Evolutionary conservation across 139 green algal species (phyloP), one percentile per base, ranked within the genome.

Genomic region (Chlorella sp.): DNA sequence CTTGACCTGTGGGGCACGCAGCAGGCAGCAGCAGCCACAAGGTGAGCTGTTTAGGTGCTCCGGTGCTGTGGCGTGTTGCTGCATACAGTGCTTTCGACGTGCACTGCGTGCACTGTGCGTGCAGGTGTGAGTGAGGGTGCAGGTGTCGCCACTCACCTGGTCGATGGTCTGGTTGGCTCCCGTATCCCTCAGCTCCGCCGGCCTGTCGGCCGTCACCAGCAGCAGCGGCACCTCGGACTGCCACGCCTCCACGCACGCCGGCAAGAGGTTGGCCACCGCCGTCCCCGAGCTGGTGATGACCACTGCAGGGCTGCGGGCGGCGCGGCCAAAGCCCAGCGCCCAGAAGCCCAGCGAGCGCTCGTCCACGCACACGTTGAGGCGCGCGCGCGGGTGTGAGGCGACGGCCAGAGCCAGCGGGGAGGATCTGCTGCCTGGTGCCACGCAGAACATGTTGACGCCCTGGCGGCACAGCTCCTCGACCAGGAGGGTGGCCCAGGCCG

Each of bases 301-400:
- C 3, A 77, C 80, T 0, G 80, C 83, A 27, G 83, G 80, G n/a
- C 63, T 35, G 31, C 80, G 61, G 2, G 72, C 72, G 14, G 82
- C 82, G 0, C 83, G 76, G 31, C 75, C 87, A 77, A 87, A 90
- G 27, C 96, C 96, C 6, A 99, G 71, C 0, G 94, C 94, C 87
- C 93, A 96, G 78, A 98, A 99, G 1, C 82, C 94, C n/a, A 99
- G 87, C 2, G 87, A 96, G 62, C 95, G 90, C 83, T 99, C 96
- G 74, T 99, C 96, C 35, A 99, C 91, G 86, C 92, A 94, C 0
- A 91, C 81, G 61, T 93, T 85, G 26, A 94, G 73, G 1, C 77
- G 79, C 0, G 86, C 90, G n/a, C 86, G 82, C 0, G 93, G 89
- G 75, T 99, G 91, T 55, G 72, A 67, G 6, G 93, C 91, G 5